phyloP scores from a whole-genome alignment of 2,329 filamentous ascomycete genomes.

The Plenodomus tracheiphilus region DNA sequence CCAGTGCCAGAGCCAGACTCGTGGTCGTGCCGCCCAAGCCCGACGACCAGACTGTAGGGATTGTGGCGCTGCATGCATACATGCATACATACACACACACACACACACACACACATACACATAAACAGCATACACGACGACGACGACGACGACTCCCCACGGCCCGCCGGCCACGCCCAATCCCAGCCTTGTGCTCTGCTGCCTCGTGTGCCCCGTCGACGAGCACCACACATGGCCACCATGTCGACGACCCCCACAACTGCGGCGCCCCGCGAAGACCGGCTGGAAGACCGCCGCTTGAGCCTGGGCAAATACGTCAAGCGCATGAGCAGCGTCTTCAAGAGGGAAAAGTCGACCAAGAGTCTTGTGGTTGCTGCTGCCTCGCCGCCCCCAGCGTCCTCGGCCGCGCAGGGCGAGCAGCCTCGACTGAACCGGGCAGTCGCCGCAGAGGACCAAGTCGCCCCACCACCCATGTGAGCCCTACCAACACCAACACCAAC shows the following conservation, averaged over 20 bases:
- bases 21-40: slow-evolving; percentile 33
- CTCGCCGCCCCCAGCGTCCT: slow-evolving; percentile 11
- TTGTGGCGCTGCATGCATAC: slow-evolving; percentile 25
- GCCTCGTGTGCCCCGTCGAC: no score
- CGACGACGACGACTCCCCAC: no score
- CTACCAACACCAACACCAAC: no score
- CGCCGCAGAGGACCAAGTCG: slow-evolving; percentile 7
- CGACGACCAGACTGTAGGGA: slow-evolving; percentile 28
- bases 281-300: slow-evolving; percentile 34
- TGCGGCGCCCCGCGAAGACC: slow-evolving; percentile 18
- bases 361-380: slow-evolving; percentile 2
- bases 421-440: slow-evolving; percentile 1
- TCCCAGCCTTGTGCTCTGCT: no score
- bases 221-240: no score
- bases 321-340: slow-evolving; percentile 46
- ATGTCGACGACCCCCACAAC: slow-evolving; percentile 39
- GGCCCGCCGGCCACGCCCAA: no score
- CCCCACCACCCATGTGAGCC: slow-evolving; percentile 9
- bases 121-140: slow-evolving; percentile 10
- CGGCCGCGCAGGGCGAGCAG: slow-evolving; percentile 8
- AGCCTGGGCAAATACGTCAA: slow-evolving; percentile 46
- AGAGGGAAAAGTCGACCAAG: slow-evolving; percentile 36
- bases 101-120: no score
- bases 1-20: slow-evolving; percentile 16
- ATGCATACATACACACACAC: no score